Evolutionary conservation across 768 basidiomycete species (phyloP), one percentile per base, ranked within the genome.

Genomic region (Panaeolus cyanescens): DNA sequence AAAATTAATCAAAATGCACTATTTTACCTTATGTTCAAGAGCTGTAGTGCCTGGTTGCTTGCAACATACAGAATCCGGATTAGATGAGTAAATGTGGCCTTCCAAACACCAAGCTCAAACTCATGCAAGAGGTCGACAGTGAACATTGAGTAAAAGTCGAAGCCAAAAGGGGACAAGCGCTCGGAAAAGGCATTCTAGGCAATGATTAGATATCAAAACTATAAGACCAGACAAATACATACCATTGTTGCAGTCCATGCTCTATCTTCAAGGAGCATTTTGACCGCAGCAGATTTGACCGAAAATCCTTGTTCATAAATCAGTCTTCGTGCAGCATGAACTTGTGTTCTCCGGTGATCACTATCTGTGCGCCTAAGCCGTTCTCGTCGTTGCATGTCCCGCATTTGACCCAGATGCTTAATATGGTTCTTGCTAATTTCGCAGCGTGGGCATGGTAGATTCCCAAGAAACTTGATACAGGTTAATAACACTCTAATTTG

Each of bases 361-460:
- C 31, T 59, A 59, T 72, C 63, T 15, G 60, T 50, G 4, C 63
- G 59, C 4, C 33, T 32, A 3, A 50, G 13, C 4, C 15, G 54
- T 4, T 19, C 37, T n/a, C 64, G 58, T 15, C 50, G 13, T 7
- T 13, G n/a, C 40, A 60, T 58, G 54, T 75, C 74, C 2, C 13
- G 39, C 28, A 67, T 62, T 28, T 62, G 61, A 1, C 76, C 79
- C 10, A 81, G 20, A 0, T 62, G 30, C 8, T 42, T 25, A 19
- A 79, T 70, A 0, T 72, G 12, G 0, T 56, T 57, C 56, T 75
- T 77, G 7, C 42, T 45, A 25, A 77, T 62, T 0, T 73, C 59
- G 58, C 81, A 82, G 0, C 72, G 64, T 0, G 79, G 79, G 60
- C 80, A 81, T 13, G 76, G 78, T 53, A 72, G 74, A 1, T 54